phyloP scores from a whole-genome alignment of 1,284 basidiomycete genomes.

The Dichomitus squalens region DNA sequence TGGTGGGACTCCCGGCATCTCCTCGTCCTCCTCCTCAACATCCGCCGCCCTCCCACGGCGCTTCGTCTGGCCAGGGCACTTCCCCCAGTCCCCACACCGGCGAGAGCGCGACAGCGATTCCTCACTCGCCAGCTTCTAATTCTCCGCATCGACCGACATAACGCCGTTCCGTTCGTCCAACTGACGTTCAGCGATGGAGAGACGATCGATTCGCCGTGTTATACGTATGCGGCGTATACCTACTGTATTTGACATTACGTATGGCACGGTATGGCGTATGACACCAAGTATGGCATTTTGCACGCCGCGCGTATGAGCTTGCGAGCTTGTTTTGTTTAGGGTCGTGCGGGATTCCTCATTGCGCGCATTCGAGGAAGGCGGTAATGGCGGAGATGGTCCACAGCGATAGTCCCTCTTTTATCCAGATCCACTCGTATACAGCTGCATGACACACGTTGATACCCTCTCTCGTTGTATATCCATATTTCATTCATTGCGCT shows the following conservation, averaged over 20 bases:
- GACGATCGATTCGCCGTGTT: conserved; percentile 6
- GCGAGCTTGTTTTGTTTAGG: background rate
- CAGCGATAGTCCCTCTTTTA: background rate
- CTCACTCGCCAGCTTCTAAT: conserved; percentile 20
- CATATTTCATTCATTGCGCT: background rate
- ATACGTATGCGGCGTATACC: background rate
- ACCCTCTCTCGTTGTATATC: conserved; percentile 20
- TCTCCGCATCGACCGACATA: conserved; percentile 26
- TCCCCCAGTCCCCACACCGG: conserved; percentile 2
- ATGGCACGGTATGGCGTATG: background rate
- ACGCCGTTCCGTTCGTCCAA: conserved; percentile 3
- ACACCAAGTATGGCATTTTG: background rate
- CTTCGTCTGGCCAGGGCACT: conserved; percentile 8
- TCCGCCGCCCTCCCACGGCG: conserved; percentile 23
- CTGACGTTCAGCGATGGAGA: background rate
- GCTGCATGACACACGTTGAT: conserved; percentile 21
- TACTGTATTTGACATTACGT: background rate
- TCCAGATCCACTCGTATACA: conserved; percentile 19
- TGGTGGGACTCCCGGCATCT: conserved; percentile 59
- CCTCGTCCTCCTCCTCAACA: conserved; percentile 31
- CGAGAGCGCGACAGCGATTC: conserved; percentile 9
- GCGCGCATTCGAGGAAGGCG: background rate
- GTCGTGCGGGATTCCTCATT: background rate
- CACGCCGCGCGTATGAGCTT: background rate
- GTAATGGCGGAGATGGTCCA: background rate